A percentile compares a stretch with the other conserved stretches of the same genome.
phyloP scores from a whole-genome alignment of 805 yeast species.

The Starmerella stellata region DNA sequence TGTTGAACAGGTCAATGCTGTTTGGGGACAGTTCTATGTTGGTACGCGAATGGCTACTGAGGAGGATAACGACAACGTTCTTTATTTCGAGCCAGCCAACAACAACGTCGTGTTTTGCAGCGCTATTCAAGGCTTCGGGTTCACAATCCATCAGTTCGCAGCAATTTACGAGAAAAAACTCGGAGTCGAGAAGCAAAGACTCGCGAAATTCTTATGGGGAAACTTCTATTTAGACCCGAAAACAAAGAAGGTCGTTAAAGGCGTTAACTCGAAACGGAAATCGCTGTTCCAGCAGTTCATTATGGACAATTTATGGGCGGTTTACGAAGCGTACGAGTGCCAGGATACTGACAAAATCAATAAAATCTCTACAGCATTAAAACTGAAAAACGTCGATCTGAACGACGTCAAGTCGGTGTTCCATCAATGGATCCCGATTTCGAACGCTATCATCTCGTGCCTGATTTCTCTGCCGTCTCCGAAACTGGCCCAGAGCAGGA shows the following conservation, averaged over 20 bases:
- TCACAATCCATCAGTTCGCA: slow-evolving; percentile 73
- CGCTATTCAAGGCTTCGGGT: slow-evolving; percentile 97
- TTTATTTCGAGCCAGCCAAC: slow-evolving; percentile 77
- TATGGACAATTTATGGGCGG: slow-evolving; percentile 80
- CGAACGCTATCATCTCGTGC: slow-evolving; percentile 65
- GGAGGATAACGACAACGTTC: slow-evolving; percentile 65
- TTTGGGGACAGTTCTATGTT: slow-evolving; percentile 77
- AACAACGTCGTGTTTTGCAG: slow-evolving; percentile 72
- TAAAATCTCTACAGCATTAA: slow-evolving; percentile 55
- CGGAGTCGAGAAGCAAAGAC: slow-evolving; percentile 61
- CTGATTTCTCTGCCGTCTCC: slow-evolving; percentile 87
- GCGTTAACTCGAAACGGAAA: slow-evolving; percentile 34
- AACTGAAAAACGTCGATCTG: slow-evolving; percentile 41
- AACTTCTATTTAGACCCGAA: slow-evolving; percentile 80
- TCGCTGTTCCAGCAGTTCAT: slow-evolving; percentile 78
- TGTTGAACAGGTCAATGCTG: slow-evolving; percentile 87
- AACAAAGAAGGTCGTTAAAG: slow-evolving; percentile 58
- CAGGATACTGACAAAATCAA: slow-evolving; percentile 53
- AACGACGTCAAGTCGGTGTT: slow-evolving; percentile 38
- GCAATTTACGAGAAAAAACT: slow-evolving; percentile 67
- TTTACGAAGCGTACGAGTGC: slow-evolving; percentile 51
- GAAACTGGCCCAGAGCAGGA: slow-evolving; percentile 45
- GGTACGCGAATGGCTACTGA: slow-evolving; percentile 46
- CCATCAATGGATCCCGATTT: slow-evolving; percentile 89
- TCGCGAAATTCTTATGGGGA: slow-evolving; percentile 89